Evolutionary conservation across 495 filamentous ascomycete species (phyloP), one percentile per base, ranked within the genome.

Genomic region (Penicillium bovifimosum): DNA sequence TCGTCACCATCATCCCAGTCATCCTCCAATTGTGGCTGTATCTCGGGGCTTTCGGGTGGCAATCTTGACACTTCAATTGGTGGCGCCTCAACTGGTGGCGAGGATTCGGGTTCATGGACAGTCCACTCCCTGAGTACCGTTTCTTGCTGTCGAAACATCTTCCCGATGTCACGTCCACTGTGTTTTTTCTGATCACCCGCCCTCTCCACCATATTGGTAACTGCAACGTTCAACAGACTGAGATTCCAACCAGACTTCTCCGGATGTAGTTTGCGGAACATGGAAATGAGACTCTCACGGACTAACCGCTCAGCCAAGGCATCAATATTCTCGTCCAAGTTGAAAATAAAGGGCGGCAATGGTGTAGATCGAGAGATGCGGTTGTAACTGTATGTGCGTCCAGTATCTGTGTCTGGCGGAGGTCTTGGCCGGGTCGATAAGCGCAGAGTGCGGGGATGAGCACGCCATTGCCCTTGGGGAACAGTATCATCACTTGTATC

Each of bases 191-290:
- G 61, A 28, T 75, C 70, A 1, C 73, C 76, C 2, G 79, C 82
- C 16, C 74, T 77, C 52, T 84, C 80, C 2, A 80, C 76, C 83
- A 97, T 91, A 60, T 95, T 91, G 1, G 87, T 87, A 2, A 90
- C 90, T 17, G 87, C 90, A 11, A 97, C 68, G 60, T 97, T 97
- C 44, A 97, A 69, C 35, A 96, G 63, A 47, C 85, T 86, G 11
- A 95, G 69, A 59, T 90, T 86, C 86, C 88, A 95, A 6, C 81
- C 85, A 4, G 72, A 73, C 51, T 77, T 79, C 55, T 82, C 81
- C 0, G 84, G 82, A 55, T 92, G 85, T 11, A 96, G 70, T 51
- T 80, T 83, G 10, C 81, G 80, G 59, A 96, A 93, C 65, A 95
- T 73, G 0, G 80, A 76, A 6, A 90, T 47, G 10, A 90, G 64